phyloP scores from a whole-genome alignment of 2,329 filamentous ascomycete species.

The Epicoccum nigrum region DNA sequence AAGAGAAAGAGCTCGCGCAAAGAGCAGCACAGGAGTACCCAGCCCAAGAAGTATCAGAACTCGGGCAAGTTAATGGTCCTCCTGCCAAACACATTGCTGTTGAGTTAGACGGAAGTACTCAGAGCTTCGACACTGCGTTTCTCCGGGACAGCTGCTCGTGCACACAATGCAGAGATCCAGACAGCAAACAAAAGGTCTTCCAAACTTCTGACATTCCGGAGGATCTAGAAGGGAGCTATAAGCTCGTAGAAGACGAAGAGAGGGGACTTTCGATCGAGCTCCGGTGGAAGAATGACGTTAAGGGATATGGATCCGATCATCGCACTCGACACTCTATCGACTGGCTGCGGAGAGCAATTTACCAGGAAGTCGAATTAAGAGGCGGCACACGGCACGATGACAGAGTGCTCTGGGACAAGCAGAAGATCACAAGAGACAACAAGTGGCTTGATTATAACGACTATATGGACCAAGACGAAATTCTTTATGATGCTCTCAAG shows the following conservation, averaged over 20 bases:
- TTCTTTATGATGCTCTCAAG: conserved; percentile 66
- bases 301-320: conserved; percentile 51
- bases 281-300: conserved; percentile 65
- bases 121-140: conserved; percentile 43
- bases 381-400: conserved; percentile 46
- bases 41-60: conserved; percentile 10
- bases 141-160: conserved; percentile 67
- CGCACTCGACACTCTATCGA: conserved; percentile 48
- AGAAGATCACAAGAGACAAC: conserved; percentile 56
- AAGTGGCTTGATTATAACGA: conserved; percentile 70
- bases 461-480: conserved; percentile 68
- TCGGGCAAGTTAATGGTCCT: conserved; percentile 31
- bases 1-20: conserved; percentile 23
- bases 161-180: conserved; percentile 61
- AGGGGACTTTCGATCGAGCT: conserved; percentile 59
- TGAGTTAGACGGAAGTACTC: conserved; percentile 39
- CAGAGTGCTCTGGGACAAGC: conserved; percentile 55
- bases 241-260: conserved; percentile 41
- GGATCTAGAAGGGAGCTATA: conserved; percentile 45
- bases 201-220: conserved; percentile 67
- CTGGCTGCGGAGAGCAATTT: conserved; percentile 40
- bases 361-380: conserved; percentile 38
- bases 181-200: conserved; percentile 69
- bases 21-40: conserved; percentile 16
- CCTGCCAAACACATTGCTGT: conserved; percentile 39